phyloP scores from a whole-genome alignment of 495 filamentous ascomycete species.

The Aspergillus panamensis region DNA sequence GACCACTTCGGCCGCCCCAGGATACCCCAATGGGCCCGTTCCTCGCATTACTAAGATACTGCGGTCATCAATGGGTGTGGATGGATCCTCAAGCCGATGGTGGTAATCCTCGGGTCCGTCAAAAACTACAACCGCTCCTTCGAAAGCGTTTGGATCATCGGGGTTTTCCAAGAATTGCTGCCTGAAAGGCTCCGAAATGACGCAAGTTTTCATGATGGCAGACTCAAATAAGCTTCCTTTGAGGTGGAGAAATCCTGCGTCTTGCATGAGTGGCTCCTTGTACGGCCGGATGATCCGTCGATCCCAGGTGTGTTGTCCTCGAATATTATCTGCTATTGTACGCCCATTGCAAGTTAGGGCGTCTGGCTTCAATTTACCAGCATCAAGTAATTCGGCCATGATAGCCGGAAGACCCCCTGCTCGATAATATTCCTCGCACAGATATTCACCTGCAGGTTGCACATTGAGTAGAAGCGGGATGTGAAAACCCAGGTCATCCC shows the following conservation, averaged over 20 bases:
- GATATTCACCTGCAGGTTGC: slow-evolving; percentile 50
- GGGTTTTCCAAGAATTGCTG: slow-evolving; percentile 47
- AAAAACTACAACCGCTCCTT: slow-evolving; percentile 48
- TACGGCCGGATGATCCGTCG: slow-evolving; percentile 44
- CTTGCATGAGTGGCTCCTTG: slow-evolving; percentile 42
- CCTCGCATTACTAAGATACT: slow-evolving; percentile 55
- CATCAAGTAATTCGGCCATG: slow-evolving; percentile 50
- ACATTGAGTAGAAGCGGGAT: slow-evolving; percentile 53
- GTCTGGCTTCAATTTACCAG: slow-evolving; percentile 39
- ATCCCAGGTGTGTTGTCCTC: slow-evolving; percentile 43
- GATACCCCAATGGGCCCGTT: slow-evolving; percentile 51
- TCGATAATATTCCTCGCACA: slow-evolving; percentile 52
- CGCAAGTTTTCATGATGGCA: slow-evolving; percentile 57
- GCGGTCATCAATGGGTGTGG: slow-evolving; percentile 43
- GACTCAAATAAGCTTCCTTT: slow-evolving; percentile 51
- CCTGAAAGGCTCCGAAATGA: slow-evolving; percentile 49
- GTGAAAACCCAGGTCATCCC: slow-evolving; percentile 47
- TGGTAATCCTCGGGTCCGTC: slow-evolving; percentile 55
- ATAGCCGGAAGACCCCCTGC: slow-evolving; percentile 54
- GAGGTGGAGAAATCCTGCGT: slow-evolving; percentile 51
- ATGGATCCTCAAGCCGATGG: slow-evolving; percentile 42
- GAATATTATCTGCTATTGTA: slow-evolving; percentile 41
- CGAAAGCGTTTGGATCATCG: slow-evolving; percentile 50
- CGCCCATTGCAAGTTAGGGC: slow-evolving; percentile 44
- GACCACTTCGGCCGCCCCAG: slow-evolving; percentile 54